phyloP scores from a whole-genome alignment of 2,329 filamentous ascomycete genomes.

The Dendryphion nanum region DNA sequence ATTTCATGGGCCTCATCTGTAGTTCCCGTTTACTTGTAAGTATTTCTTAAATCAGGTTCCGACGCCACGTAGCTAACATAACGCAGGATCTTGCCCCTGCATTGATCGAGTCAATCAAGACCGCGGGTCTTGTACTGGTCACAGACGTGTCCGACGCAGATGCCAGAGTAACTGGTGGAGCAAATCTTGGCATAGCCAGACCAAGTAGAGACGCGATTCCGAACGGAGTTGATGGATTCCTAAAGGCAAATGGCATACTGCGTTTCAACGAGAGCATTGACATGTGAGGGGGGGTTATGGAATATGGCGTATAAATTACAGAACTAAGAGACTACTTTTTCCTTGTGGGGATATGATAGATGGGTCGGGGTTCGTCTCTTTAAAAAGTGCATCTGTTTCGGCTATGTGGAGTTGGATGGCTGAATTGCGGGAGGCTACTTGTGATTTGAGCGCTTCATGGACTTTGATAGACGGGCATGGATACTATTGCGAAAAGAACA shows the following conservation, averaged over 20 bases:
- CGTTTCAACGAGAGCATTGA: constrained; percentile 87
- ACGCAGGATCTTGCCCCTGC: constrained; percentile 88
- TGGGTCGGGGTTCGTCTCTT: no score
- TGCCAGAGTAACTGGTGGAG: constrained; percentile 31
- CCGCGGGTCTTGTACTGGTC: constrained; percentile 87
- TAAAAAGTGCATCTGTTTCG: no score
- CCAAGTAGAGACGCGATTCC: constrained; percentile 53
- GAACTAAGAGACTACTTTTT: no score
- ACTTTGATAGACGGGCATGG: no score
- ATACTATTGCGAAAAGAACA: no score
- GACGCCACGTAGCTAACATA: constrained; percentile 14
- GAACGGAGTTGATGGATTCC: constrained; percentile 81
- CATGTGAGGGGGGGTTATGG: constrained; percentile 38
- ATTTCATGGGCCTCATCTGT: constrained; percentile 96
- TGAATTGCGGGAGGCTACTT: no score
- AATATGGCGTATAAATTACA: no score
- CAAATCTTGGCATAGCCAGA: constrained; percentile 42
- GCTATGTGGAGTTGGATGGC: no score
- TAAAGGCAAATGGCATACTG: constrained; percentile 83
- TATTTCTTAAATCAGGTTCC: constrained; percentile 17
- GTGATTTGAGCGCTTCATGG: no score
- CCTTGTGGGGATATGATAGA: no score
- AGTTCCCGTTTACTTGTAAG: constrained; percentile 80
- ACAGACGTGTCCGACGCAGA: constrained; percentile 72
- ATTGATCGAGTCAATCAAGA: constrained; percentile 89